Evolutionary conservation across 768 basidiomycete species (phyloP).

Genomic region (Collybia mongolica): DNA sequence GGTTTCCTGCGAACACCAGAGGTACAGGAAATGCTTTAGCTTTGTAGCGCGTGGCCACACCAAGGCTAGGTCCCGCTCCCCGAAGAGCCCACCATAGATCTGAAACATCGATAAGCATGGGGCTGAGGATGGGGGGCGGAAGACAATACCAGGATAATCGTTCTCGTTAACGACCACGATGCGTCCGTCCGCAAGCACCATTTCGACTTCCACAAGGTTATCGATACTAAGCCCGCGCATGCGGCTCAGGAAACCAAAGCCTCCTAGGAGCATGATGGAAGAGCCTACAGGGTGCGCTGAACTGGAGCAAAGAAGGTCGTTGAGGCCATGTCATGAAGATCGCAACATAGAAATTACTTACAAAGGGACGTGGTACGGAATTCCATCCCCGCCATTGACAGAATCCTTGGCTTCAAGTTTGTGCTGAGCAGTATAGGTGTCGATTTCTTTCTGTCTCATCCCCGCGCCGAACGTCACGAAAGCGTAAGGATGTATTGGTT

Average conservation of each 20-base stretch:
- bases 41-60: conserved; percentile 87
- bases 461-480: conserved; percentile 89
- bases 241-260: conserved; percentile 86
- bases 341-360: conserved; percentile 41
- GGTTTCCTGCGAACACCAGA: conserved; percentile 88
- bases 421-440: conserved; percentile 68
- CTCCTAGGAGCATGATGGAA: conserved; percentile 79
- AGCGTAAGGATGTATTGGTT: conserved; percentile 66
- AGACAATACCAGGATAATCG: conserved; percentile 59
- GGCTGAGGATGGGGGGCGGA: neutral
- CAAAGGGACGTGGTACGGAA: conserved; percentile 84
- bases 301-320: conserved; percentile 31
- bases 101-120: conserved; percentile 20
- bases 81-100: conserved; percentile 89
- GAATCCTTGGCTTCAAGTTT: conserved; percentile 60
- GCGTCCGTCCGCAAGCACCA: conserved; percentile 88
- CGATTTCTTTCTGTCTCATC: conserved; percentile 81
- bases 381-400: conserved; percentile 45
- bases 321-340: conserved; percentile 1
- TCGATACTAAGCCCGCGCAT: conserved; percentile 86
- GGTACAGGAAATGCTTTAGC: conserved; percentile 88
- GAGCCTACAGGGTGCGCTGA: conserved; percentile 80
- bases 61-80: conserved; percentile 81
- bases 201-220: conserved; percentile 87
- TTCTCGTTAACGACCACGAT: conserved; percentile 76